phyloP scores from a whole-genome alignment of 2,329 filamentous ascomycete species.

The Fusarium sp. region DNA sequence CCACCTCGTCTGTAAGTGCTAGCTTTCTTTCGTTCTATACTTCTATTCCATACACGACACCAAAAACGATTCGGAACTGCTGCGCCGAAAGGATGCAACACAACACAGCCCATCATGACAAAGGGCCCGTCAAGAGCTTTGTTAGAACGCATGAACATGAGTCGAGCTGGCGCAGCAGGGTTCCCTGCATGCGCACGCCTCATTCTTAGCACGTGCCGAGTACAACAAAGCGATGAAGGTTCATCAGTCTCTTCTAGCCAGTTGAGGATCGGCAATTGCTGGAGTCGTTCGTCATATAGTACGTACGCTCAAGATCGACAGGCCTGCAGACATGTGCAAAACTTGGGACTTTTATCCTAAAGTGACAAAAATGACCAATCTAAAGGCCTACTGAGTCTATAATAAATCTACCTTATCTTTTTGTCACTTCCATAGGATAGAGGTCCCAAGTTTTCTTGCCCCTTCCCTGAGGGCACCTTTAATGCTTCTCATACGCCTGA shows the following conservation, averaged over 20 bases:
- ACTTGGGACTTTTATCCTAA: neutral
- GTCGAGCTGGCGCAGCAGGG: slow-evolving; percentile 21
- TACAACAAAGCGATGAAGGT: slow-evolving; percentile 18
- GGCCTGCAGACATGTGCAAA: slow-evolving; percentile 1
- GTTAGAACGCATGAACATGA: slow-evolving; percentile 22
- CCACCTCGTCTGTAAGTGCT: slow-evolving; percentile 48
- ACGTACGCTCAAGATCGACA: slow-evolving; percentile 13
- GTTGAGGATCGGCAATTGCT: neutral
- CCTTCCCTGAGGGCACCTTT: neutral
- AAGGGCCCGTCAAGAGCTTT: slow-evolving; percentile 1
- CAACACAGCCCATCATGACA: slow-evolving; percentile 9
- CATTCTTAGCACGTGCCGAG: slow-evolving; percentile 6
- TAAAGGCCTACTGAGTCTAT: neutral
- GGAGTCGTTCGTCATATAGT: slow-evolving; percentile 28
- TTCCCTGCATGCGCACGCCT: slow-evolving; percentile 10
- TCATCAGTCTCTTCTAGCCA: slow-evolving; percentile 5
- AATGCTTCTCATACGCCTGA: slow-evolving; percentile 1
- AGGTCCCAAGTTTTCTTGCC: neutral
- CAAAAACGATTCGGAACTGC: slow-evolving; percentile 1
- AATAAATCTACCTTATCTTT: neutral
- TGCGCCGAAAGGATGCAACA: slow-evolving; percentile 5
- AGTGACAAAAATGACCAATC: neutral
- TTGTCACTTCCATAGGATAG: neutral
- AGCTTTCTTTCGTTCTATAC: slow-evolving; percentile 8
- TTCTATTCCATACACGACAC: slow-evolving; percentile 4